Percentiles rank a stretch among this genome's conserved stretches.
These are phyloP conservation scores for Alternaria sp. DNA, from an alignment of 2,329 filamentous ascomycete species.

Conservation along the genomic window DNA sequence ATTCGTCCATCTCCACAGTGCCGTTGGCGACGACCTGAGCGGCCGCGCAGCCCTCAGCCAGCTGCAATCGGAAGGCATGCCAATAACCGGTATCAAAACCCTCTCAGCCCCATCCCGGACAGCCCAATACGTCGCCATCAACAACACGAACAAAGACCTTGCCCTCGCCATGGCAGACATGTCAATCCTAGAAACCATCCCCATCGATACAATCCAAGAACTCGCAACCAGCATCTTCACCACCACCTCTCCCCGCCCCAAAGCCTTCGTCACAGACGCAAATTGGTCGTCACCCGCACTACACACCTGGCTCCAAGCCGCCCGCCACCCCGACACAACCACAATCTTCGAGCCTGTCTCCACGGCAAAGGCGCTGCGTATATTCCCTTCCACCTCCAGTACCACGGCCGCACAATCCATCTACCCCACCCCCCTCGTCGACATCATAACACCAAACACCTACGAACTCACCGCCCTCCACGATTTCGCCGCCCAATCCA, in stretches of 20 bases:
- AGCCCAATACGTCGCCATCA: slow-evolving; percentile 90
- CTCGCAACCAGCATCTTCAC: slow-evolving; percentile 21
- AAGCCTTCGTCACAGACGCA: slow-evolving; percentile 82
- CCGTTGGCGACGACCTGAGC: slow-evolving; percentile 79
- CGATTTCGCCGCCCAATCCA: slow-evolving; percentile 67
- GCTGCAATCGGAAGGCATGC: slow-evolving; percentile 69
- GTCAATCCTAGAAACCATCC: slow-evolving; percentile 71
- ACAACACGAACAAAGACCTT: slow-evolving; percentile 81
- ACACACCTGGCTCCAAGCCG: slow-evolving; percentile 69
- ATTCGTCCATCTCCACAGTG: slow-evolving; percentile 75
- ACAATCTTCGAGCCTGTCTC: slow-evolving; percentile 92
- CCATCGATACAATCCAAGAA: slow-evolving; percentile 21
- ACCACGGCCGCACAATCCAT: slow-evolving; percentile 65
- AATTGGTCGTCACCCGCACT: slow-evolving; percentile 79
- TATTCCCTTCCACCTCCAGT: slow-evolving; percentile 60
- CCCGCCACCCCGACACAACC: slow-evolving; percentile 47
- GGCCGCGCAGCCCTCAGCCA: slow-evolving; percentile 75
- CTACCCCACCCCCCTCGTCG: slow-evolving; percentile 69
- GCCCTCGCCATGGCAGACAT: slow-evolving; percentile 97
- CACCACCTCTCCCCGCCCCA: slow-evolving; percentile 53
- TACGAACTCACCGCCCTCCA: slow-evolving; percentile 85
- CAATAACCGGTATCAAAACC: slow-evolving; percentile 64
- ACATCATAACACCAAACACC: slow-evolving; percentile 81
- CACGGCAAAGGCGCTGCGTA: slow-evolving; percentile 72
- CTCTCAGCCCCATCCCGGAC: slow-evolving; percentile 64